Evolutionary conservation across 2,329 filamentous ascomycete genomes (phyloP).

Genomic region (Xylariaceae sp.): DNA sequence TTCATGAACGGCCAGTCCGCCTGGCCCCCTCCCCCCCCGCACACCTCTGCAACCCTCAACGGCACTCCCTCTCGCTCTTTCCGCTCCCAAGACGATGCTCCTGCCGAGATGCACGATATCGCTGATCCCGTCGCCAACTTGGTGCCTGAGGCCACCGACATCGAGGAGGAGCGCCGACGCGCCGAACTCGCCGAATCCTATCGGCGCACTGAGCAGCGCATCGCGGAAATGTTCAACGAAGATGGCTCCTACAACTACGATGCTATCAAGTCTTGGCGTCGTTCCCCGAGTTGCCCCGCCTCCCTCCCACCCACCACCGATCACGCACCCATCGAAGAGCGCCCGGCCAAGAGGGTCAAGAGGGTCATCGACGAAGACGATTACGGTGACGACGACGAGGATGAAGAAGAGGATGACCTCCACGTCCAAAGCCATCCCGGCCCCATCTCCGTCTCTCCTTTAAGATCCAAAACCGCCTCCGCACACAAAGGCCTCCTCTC

Average conservation of each 20-base stretch:
- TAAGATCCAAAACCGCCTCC: conserved; percentile 45
- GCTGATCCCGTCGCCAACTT: conserved; percentile 45
- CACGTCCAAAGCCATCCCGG: conserved; percentile 7
- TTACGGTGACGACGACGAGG: conserved; percentile 80
- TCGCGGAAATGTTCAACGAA: conserved; percentile 68
- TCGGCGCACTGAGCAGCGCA: conserved; percentile 70
- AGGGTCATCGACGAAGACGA: conserved; percentile 79
- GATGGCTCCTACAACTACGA: conserved; percentile 50
- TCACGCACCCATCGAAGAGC: conserved; percentile 55
- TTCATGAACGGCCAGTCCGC: conserved; percentile 61
- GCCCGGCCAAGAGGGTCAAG: conserved; percentile 69
- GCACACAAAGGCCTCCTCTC: conserved; percentile 60
- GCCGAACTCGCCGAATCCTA: conserved; percentile 74
- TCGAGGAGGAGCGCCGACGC: conserved; percentile 67
- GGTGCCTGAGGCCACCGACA: conserved; percentile 61
- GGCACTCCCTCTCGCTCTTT: conserved; percentile 39
- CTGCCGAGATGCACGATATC: conserved; percentile 47
- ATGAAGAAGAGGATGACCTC: conserved; percentile 53
- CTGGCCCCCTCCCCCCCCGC: conserved; percentile 59
- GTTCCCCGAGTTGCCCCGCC: conserved; percentile 38
- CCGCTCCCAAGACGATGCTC: conserved; percentile 57
- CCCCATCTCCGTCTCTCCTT: conserved; percentile 42
- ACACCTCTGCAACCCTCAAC: conserved; percentile 36
- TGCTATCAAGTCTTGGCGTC: conserved; percentile 51
- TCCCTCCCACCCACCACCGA: conserved; percentile 54